phyloP scores from a whole-genome alignment of 169 alveolate genomes.

The Eimeria sp. region DNA sequence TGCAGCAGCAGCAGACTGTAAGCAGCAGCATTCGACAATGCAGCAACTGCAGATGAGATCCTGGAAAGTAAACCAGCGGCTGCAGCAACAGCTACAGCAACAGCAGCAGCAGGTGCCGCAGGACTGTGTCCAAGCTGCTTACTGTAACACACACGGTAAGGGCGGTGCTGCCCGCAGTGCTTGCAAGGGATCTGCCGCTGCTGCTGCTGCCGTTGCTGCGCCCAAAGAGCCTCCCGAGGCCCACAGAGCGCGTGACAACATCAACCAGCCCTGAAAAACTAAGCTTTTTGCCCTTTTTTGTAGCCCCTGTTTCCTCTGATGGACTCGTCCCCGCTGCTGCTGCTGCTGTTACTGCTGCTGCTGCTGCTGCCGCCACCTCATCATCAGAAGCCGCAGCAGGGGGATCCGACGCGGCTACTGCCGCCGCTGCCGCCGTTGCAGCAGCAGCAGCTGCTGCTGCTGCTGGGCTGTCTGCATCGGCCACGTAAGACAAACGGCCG shows the following conservation, averaged over 20 bases:
- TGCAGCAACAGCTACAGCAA: constrained; percentile 16
- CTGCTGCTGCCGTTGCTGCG: constrained; percentile 23
- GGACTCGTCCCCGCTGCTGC: constrained; percentile 9
- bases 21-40: neutral
- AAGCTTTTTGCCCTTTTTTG: neutral
- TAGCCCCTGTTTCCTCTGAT: neutral
- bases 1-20: neutral
- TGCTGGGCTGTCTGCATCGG: constrained; percentile 5
- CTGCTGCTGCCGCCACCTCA: constrained; percentile 45
- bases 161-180: constrained; percentile 84
- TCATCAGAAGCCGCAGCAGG: constrained; percentile 3
- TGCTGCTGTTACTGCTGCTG: constrained; percentile 77
- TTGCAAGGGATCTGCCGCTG: constrained; percentile 79
- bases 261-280: constrained; percentile 31
- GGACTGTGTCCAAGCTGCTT: neutral
- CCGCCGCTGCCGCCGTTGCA: constrained; percentile 33
- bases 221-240: constrained; percentile 30
- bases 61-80: neutral
- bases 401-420: constrained; percentile 48
- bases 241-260: constrained; percentile 30
- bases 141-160: constrained; percentile 80
- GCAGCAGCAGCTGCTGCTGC: constrained; percentile 31
- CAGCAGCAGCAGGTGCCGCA: constrained; percentile 33
- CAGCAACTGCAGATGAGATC: neutral
- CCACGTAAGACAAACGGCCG: neutral